phyloP scores from a whole-genome alignment of 139 green algal species.

The Chlamydomonas applanata region DNA sequence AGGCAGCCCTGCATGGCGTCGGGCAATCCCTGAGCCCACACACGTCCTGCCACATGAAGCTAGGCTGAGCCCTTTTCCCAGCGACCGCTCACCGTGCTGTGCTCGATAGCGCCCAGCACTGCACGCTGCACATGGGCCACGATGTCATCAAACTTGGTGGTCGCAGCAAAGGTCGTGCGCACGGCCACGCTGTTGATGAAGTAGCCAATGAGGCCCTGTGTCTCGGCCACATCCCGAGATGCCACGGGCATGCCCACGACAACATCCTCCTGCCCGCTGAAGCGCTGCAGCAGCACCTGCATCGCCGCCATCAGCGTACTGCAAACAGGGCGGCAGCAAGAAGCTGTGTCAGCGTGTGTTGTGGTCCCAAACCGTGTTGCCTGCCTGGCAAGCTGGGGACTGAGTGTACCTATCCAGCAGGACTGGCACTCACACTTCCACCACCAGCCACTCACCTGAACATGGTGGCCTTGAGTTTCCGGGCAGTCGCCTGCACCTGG shows the following conservation, averaged over 20 bases:
- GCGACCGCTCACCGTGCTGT: too few species aligned
- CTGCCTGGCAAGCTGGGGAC: too few species aligned
- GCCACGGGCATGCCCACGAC: conserved; percentile 3
- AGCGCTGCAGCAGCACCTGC: conserved; percentile 10
- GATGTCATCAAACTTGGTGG: too few species aligned
- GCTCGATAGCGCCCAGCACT: too few species aligned
- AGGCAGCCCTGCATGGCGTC: too few species aligned
- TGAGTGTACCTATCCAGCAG: too few species aligned
- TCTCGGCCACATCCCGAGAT: conserved; percentile 1
- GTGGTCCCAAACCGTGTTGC: too few species aligned
- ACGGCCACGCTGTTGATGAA: conserved; percentile 18
- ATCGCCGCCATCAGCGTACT: conserved; percentile 1
- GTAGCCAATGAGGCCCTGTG: conserved; percentile 5
- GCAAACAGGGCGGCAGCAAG: not conserved
- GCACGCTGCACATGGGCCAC: too few species aligned
- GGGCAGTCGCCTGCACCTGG: not conserved
- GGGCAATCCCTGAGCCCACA: too few species aligned
- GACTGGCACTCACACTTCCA: too few species aligned
- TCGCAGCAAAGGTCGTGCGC: not conserved
- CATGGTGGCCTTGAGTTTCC: not conserved
- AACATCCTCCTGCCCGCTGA: conserved; percentile 4
- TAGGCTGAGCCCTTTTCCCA: too few species aligned
- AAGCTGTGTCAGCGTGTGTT: not conserved
- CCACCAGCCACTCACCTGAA: conserved; percentile 3
- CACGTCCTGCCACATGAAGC: too few species aligned